These are phyloP conservation scores for Sonneratia caseolaris DNA, from an alignment of 345 rosid species.

Conservation along the genomic window DNA sequence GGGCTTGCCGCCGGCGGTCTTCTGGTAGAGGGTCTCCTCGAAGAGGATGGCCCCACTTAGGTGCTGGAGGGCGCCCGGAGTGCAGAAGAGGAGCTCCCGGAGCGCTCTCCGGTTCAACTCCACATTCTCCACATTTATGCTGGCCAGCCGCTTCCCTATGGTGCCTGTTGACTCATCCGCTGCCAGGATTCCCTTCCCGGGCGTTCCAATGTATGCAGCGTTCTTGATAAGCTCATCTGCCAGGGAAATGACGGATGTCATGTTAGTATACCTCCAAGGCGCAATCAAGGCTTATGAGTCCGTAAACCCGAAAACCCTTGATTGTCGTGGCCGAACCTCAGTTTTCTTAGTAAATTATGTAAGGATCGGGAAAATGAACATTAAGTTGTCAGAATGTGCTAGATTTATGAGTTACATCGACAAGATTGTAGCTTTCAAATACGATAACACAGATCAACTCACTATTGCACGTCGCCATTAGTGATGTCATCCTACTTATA, in stretches of 20 bases:
- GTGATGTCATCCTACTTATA: too few species aligned
- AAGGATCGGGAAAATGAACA: too few species aligned
- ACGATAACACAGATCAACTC: too few species aligned
- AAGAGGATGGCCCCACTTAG: conserved; percentile 17
- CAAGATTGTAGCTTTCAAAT: too few species aligned
- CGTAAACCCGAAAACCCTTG: too few species aligned
- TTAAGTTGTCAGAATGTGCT: too few species aligned
- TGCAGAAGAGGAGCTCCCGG: conserved; percentile 18
- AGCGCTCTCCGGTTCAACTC: conserved; percentile 10
- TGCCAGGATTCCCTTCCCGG: conserved; percentile 16
- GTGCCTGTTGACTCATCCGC: conserved; percentile 18
- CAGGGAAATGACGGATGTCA: background rate
- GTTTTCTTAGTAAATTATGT: too few species aligned
- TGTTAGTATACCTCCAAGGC: too few species aligned
- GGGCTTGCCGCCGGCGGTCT: conserved; percentile 12
- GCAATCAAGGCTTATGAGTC: too few species aligned
- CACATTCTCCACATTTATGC: conserved; percentile 14
- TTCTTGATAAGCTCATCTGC: conserved; percentile 17
- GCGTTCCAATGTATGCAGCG: conserved; percentile 16
- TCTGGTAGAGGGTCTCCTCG: conserved; percentile 16
- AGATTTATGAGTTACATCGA: too few species aligned
- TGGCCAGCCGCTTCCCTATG: conserved; percentile 13
- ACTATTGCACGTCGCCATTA: too few species aligned
- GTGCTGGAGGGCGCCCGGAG: conserved; percentile 8
- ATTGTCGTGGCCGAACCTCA: background rate